Evolutionary conservation across 345 rosid genomes (phyloP).

Genomic region (Psidium friedrichsthalianum): DNA sequence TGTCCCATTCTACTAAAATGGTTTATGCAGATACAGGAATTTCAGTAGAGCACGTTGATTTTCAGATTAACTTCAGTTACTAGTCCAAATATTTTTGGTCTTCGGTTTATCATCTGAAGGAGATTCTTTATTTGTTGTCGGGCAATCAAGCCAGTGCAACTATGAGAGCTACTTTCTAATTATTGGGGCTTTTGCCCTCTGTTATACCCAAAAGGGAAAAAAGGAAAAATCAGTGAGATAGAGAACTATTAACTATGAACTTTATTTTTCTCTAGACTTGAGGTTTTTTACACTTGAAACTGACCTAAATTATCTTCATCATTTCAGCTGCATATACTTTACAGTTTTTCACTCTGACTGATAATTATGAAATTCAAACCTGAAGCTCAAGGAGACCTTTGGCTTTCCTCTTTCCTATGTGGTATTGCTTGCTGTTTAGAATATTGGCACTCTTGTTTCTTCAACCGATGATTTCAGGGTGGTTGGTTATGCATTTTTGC

Average conservation of each 20-base stretch:
- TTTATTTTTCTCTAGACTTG: not conserved
- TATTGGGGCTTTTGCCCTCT: not conserved
- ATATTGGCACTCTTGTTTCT: not conserved
- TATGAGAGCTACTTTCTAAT: not conserved
- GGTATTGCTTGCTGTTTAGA: not conserved
- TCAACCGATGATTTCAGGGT: not conserved
- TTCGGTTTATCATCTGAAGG: not conserved
- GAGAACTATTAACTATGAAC: not conserved
- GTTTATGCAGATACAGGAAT: not conserved
- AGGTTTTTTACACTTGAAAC: not conserved
- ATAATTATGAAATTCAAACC: not conserved
- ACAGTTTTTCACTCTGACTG: not conserved
- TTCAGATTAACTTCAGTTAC: not conserved
- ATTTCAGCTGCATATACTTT: not conserved
- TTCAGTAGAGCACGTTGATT: not conserved
- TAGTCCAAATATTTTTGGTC: not conserved
- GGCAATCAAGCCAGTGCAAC: not conserved
- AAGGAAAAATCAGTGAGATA: not conserved
- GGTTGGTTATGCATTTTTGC: not conserved
- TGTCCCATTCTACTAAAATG: not conserved
- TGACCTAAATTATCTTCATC: not conserved
- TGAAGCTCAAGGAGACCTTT: not conserved
- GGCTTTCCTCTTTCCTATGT: not conserved
- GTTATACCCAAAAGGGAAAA: not conserved
- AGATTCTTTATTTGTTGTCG: not conserved